phyloP scores from a whole-genome alignment of 2,329 filamentous ascomycete species.

The Aureobasidium uvarum region DNA sequence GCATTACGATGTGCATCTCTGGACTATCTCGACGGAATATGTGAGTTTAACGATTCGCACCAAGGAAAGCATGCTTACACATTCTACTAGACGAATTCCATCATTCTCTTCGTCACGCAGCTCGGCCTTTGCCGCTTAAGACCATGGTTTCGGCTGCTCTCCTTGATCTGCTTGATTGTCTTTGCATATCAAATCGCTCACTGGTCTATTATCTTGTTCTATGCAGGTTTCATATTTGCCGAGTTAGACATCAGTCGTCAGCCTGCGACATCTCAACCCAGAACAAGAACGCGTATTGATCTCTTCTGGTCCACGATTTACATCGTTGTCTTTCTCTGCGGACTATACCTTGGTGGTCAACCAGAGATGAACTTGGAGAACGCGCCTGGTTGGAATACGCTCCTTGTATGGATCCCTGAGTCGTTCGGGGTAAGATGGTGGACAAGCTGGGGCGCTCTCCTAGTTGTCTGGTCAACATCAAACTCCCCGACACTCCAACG shows the following conservation, averaged over 20 bases:
- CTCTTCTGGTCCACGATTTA: background rate
- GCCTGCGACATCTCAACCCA: too few species aligned
- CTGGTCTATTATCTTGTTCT: slow-evolving; percentile 58
- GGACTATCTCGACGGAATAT: slow-evolving; percentile 50
- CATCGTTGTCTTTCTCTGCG: background rate
- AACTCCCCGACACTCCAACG: slow-evolving; percentile 49
- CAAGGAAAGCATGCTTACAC: too few species aligned
- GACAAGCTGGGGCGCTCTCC: slow-evolving; percentile 54
- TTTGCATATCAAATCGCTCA: slow-evolving; percentile 51
- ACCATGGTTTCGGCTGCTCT: slow-evolving; percentile 41
- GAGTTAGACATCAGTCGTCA: slow-evolving; percentile 52
- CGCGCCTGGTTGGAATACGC: background rate
- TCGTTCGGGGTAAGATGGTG: slow-evolving; percentile 48
- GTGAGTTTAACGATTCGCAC: background rate
- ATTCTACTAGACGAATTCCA: slow-evolving; percentile 49
- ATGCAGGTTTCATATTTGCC: slow-evolving; percentile 55
- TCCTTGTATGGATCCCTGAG: background rate
- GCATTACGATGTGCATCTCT: slow-evolving; percentile 53
- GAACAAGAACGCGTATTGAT: background rate
- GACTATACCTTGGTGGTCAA: background rate
- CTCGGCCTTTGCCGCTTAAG: slow-evolving; percentile 39
- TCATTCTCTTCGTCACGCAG: slow-evolving; percentile 56
- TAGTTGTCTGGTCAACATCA: slow-evolving; percentile 54
- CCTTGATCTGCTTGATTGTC: slow-evolving; percentile 44
- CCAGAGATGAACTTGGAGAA: background rate